Base-by-base conservation (phyloP, 192 early-diverging fungal species). In the Geranomyces michiganensis region DNA sequence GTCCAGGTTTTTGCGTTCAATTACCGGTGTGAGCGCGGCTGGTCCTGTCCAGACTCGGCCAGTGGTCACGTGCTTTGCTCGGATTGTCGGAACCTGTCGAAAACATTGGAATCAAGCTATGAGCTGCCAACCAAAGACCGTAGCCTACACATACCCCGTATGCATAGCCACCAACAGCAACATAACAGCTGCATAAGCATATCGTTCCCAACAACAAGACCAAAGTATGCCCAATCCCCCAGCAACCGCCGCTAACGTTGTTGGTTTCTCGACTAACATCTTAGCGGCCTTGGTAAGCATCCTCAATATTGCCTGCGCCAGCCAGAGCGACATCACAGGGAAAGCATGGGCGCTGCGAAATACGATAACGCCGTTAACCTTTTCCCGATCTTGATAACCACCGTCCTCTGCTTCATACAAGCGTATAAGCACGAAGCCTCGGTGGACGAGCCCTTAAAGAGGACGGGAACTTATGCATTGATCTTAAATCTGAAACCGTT, bases 301-400 rank as follows among this genome's bases (percentile, higher is more conserved):
- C 58, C 3, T 6, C 58, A 60, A 32, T 26, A 17, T 26, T 8
- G 27, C 17, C 58, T 32, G 29, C 30, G 24, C 30, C 27, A 17
- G 2, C 7, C 58, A 26, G 24, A 17, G 17, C 31, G 26, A 60
- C 58, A 7, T 60, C 5, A 6, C 29, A 3, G 15, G 31, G 17
- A 32, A 17, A 32, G 58, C 22, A 60, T 24, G 58, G 26, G 58
- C 58, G 30, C 58, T 26, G 6, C 22, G 58, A 26, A 60, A 60
- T 60, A 19, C 22, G 5, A 6, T 60, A 24, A 26, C 5, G 29
- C 24, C 7, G 5, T 60, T 26, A 26, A 6, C 1, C 58, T 27
- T 1, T 7, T 32, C 26, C 29, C 6, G 15, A 26, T 60, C 6
- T 9, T 26, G 27, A 17, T 32, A 5, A 7, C 17, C 6, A 8